These are phyloP conservation scores for Nevesoporus exiguus DNA, from an alignment of 768 basidiomycete species.

Conservation along the genomic window DNA sequence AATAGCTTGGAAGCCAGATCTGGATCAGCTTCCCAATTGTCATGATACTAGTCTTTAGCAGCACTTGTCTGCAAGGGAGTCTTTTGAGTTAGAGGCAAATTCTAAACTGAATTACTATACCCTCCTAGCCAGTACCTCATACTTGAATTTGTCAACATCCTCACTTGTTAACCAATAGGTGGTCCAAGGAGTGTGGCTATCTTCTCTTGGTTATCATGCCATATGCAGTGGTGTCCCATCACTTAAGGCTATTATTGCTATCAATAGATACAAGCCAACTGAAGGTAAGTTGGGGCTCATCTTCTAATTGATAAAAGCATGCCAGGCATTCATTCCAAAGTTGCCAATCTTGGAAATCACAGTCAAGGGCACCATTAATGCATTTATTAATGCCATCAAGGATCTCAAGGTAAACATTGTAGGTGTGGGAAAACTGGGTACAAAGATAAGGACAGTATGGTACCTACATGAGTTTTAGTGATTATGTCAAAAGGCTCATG, in stretches of 20 bases:
- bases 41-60: too few species aligned
- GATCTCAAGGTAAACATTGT: not conserved
- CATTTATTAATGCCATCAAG: not conserved
- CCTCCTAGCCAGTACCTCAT: too few species aligned
- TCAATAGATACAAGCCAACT: constrained; percentile 4
- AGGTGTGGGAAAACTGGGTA: not conserved
- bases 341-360: not conserved
- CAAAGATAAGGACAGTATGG: not conserved
- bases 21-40: not conserved
- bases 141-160: not conserved
- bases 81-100: too few species aligned
- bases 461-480: too few species aligned
- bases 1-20: not conserved
- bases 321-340: not conserved
- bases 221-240: not conserved
- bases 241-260: not conserved
- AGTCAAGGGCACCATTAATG: too few species aligned
- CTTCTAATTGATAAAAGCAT: constrained; percentile 8
- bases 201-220: not conserved
- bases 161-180: not conserved
- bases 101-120: too few species aligned
- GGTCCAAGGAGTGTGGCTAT: not conserved
- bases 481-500: too few species aligned
- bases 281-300: constrained; percentile 1
- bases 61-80: too few species aligned